Evolutionary conservation across 164 flowering plant genomes (phyloP).

Genomic region (Sedum album): DNA sequence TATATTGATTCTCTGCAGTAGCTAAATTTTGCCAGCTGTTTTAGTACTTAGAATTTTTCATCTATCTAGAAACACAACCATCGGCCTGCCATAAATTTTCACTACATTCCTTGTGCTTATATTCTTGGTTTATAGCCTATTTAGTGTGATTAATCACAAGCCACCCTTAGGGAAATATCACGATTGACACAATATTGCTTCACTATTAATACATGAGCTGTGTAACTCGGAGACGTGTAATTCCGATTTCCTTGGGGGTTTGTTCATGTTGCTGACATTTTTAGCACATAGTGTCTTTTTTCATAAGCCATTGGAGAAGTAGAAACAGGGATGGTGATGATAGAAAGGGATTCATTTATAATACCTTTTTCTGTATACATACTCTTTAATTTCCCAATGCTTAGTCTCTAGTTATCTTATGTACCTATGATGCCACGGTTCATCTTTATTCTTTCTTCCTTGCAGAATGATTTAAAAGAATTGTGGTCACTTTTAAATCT

Average conservation of each 20-base stretch:
- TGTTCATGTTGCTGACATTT: too few relatives aligned
- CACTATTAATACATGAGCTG: neutral
- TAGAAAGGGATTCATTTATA: neutral
- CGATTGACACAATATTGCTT: too few relatives aligned
- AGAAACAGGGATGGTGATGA: neutral
- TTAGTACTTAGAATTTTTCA: too few relatives aligned
- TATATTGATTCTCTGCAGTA: too few relatives aligned
- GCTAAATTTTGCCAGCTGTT: too few relatives aligned
- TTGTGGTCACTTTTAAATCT: conserved; percentile 96
- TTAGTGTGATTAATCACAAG: too few relatives aligned
- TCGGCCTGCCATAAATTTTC: too few relatives aligned
- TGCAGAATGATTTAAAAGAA: conserved; percentile 98
- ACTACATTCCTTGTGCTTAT: too few relatives aligned
- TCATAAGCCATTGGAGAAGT: neutral
- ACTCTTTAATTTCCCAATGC: neutral
- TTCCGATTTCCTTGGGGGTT: neutral
- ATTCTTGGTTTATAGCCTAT: too few relatives aligned
- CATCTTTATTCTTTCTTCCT: conserved; percentile 34
- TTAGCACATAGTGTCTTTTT: too few relatives aligned
- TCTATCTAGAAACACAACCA: too few relatives aligned
- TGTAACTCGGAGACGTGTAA: neutral
- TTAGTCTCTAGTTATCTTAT: neutral
- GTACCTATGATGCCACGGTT: neutral
- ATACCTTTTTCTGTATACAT: neutral
- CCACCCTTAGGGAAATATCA: too few relatives aligned